These are phyloP conservation scores for Geotrichum cucujoidarum DNA, from an alignment of 1,139 yeast genomes.

Conservation along the genomic window DNA sequence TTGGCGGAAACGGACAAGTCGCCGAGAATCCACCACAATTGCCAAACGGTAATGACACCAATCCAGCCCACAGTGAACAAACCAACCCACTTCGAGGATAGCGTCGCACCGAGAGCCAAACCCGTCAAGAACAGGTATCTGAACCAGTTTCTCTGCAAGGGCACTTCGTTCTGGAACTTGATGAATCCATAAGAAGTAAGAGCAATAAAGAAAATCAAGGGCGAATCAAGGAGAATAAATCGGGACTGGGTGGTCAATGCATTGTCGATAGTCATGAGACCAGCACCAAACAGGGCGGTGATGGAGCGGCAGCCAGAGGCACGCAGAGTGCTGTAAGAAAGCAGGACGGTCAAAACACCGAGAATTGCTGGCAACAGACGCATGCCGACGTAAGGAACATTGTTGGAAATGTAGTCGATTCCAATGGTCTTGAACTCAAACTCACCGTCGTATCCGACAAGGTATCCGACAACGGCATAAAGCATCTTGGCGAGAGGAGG, in stretches of 20 bases:
- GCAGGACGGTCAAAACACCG: conserved; percentile 74
- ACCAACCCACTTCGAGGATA: conserved; percentile 95
- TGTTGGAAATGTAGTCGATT: conserved; percentile 61
- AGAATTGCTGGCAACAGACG: conserved; percentile 77
- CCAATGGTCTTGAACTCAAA: conserved; percentile 93
- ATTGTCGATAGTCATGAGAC: conserved; percentile 73
- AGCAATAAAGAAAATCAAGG: conserved; percentile 86
- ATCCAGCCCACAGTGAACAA: conserved; percentile 91
- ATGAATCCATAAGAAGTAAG: conserved; percentile 75
- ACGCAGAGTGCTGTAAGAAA: conserved; percentile 76
- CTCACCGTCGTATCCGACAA: conserved; percentile 81
- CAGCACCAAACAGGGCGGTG: conserved; percentile 63
- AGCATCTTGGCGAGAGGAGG: conserved; percentile 96
- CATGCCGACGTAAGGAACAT: conserved; percentile 71
- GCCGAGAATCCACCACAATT: conserved; percentile 84
- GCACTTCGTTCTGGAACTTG: conserved; percentile 71
- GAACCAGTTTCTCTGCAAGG: conserved; percentile 69
- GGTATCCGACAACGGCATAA: conserved; percentile 85
- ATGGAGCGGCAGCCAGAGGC: conserved; percentile 81
- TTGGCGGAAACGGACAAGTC: conserved; percentile 62
- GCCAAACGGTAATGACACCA: conserved; percentile 67
- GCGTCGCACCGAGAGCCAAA: conserved; percentile 78
- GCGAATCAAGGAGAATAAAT: conserved; percentile 85
- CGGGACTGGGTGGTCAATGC: conserved; percentile 85
- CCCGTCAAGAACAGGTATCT: conserved; percentile 70